Evolutionary conservation across 2,329 filamentous ascomycete species (phyloP), one percentile per base, ranked within the genome.

Genomic region (Aureobasidium leucospermi): DNA sequence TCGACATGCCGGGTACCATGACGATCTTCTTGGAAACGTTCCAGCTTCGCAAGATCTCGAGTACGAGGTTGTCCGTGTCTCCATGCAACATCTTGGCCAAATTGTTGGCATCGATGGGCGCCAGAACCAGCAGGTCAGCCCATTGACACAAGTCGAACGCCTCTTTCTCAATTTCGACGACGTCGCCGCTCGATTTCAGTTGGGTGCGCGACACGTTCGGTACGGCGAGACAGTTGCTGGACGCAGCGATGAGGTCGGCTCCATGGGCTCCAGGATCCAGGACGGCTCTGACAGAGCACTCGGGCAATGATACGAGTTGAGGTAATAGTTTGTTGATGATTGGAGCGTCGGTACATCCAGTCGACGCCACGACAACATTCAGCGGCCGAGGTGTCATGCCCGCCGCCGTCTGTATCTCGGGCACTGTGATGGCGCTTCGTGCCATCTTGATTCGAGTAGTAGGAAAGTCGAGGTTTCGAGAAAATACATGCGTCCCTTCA

Each of bases 11-110:
- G 0, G 92, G 91, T 6, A 96, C 86, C 60, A 96, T 76, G 51
- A 96, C 75, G 32, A 96, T 88, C 66, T 87, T 88, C 75, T 96
- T 96, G 6, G 86, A 87, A 0, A 88, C 85, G 67, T 95, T 86
- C 92, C 92, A 96, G 59, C 89, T 88, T 56, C 92, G 83, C 51
- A 96, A 72, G 1, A 96, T 83, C 66, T 93, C 88, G 56, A 95
- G 79, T 7, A 95, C 79, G 58, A 96, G 79, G 32, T 86, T 95
- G 67, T 90, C 90, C 2, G 89, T 86, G 60, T 93, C 82, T 56
- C 92, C 92, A 58, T 87, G 84, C 68, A 96, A 79, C 90, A 96
- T 96, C 70, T 90, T 90, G 32, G 89, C 89, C 59, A 96, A 80
- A 59, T 86, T 87, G 69, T 94, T 88, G 7, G 90, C 89, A 71